These are phyloP conservation scores for Phialophora chinensis DNA, from an alignment of 2,329 filamentous ascomycete genomes.

Conservation along the genomic window DNA sequence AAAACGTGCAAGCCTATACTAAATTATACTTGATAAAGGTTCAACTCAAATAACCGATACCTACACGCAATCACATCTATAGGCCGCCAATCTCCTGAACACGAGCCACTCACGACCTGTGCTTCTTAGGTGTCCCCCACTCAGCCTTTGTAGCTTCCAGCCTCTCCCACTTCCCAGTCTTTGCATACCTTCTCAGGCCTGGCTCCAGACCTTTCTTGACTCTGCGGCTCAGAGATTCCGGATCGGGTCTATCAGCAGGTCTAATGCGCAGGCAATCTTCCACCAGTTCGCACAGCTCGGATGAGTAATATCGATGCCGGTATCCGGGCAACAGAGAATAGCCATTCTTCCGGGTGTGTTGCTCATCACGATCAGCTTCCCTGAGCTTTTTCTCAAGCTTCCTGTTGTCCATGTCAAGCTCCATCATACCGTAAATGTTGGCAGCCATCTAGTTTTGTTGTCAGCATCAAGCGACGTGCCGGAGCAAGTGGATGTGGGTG, in stretches of 20 bases:
- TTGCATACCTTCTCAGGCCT: slow-evolving; percentile 10
- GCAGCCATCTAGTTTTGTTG: slow-evolving; percentile 19
- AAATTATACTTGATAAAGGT: no score
- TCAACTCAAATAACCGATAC: not conserved
- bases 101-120: not conserved
- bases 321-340: slow-evolving; percentile 24
- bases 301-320: slow-evolving; percentile 15
- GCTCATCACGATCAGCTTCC: slow-evolving; percentile 12
- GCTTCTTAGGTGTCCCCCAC: not conserved
- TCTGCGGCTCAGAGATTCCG: slow-evolving; percentile 5
- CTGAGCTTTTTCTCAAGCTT: slow-evolving; percentile 20
- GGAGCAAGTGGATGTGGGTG: not conserved
- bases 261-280: slow-evolving; percentile 26
- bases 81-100: not conserved
- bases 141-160: not conserved
- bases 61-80: not conserved
- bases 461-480: not conserved
- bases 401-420: slow-evolving; percentile 20
- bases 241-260: slow-evolving; percentile 22
- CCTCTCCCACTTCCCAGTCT: slow-evolving; percentile 9
- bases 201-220: slow-evolving; percentile 17
- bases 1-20: no score
- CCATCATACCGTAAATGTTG: slow-evolving; percentile 32
- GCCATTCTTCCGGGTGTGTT: slow-evolving; percentile 8
- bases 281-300: slow-evolving; percentile 19